Evolutionary conservation across 805 yeast genomes (phyloP).

Genomic region (Saccharomycopsis olivae): DNA sequence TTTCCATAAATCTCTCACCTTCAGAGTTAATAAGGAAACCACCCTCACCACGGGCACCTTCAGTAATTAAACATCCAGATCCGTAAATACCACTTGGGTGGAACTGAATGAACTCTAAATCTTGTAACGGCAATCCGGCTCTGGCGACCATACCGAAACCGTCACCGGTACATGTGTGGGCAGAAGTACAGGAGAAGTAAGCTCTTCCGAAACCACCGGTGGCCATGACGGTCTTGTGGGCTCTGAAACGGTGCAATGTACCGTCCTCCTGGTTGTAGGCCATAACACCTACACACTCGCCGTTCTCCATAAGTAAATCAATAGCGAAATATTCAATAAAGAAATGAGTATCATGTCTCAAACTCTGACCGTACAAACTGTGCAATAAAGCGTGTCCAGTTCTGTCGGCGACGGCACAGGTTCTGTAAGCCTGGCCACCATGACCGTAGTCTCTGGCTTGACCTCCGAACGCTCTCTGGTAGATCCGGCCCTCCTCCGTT

Average conservation of each 20-base stretch:
- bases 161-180: slow-evolving; percentile 99
- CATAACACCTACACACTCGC: slow-evolving; percentile 91
- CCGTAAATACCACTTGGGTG: slow-evolving; percentile 99
- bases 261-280: slow-evolving; percentile 99
- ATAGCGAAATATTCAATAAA: slow-evolving; percentile 95
- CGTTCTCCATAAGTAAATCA: slow-evolving; percentile 90
- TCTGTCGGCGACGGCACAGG: slow-evolving; percentile 99
- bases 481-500: slow-evolving; percentile 91
- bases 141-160: slow-evolving; percentile 97
- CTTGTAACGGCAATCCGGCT: slow-evolving; percentile 97
- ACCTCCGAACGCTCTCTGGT: slow-evolving; percentile 99
- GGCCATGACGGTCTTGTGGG: slow-evolving; percentile 93
- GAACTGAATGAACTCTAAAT: slow-evolving; percentile 95
- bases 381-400: slow-evolving; percentile 97
- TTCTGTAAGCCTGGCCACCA: slow-evolving; percentile 98
- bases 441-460: slow-evolving; percentile 92
- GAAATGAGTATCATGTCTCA: slow-evolving; percentile 94
- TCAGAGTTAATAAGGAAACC: slow-evolving; percentile 92
- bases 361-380: slow-evolving; percentile 90
- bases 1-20: slow-evolving; percentile 99
- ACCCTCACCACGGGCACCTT: slow-evolving; percentile 99
- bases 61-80: slow-evolving; percentile 96
- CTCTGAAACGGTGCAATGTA: slow-evolving; percentile 93
- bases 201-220: slow-evolving; percentile 99
- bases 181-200: slow-evolving; percentile 97